phyloP scores from a whole-genome alignment of 2,329 filamentous ascomycete genomes.

The Shiraia sp. region DNA sequence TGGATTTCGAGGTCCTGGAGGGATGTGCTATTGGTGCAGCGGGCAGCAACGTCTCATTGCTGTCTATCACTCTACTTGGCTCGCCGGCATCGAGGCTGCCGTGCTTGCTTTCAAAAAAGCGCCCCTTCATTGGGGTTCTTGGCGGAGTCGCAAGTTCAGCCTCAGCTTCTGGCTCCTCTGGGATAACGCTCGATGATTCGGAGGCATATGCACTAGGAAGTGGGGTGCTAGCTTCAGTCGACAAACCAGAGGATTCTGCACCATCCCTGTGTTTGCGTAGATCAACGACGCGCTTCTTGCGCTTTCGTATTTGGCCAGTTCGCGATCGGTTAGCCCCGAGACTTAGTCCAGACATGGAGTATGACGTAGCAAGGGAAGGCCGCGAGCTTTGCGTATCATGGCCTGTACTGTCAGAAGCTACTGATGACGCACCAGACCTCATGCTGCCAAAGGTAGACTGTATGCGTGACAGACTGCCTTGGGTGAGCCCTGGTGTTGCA shows the following conservation, averaged over 20 bases:
- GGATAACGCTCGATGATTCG: constrained; percentile 53
- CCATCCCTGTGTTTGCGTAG: constrained; percentile 66
- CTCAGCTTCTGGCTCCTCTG: constrained; percentile 36
- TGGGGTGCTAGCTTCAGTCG: constrained; percentile 56
- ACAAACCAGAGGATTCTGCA: constrained; percentile 52
- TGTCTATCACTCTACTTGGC: constrained; percentile 26
- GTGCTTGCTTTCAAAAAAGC: constrained; percentile 29
- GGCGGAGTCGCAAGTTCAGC: constrained; percentile 40
- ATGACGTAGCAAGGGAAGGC: constrained; percentile 64
- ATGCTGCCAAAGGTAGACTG: constrained; percentile 53
- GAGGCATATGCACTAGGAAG: constrained; percentile 61
- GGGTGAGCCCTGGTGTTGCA: constrained; percentile 47
- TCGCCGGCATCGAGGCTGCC: constrained; percentile 29
- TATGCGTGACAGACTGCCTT: constrained; percentile 51
- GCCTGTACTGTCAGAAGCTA: constrained; percentile 52
- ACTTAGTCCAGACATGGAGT: constrained; percentile 64
- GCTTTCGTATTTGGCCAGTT: constrained; percentile 68
- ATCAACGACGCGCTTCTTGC: constrained; percentile 83
- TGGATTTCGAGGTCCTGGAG: constrained; percentile 26
- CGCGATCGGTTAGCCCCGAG: constrained; percentile 65
- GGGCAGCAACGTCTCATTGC: constrained; percentile 28
- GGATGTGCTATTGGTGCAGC: constrained; percentile 32
- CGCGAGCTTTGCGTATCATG: constrained; percentile 60
- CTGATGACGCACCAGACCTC: constrained; percentile 47
- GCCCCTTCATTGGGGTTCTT: constrained; percentile 25